phyloP scores from a whole-genome alignment of 2,329 filamentous ascomycete species.

The Colletotrichum lentis region DNA sequence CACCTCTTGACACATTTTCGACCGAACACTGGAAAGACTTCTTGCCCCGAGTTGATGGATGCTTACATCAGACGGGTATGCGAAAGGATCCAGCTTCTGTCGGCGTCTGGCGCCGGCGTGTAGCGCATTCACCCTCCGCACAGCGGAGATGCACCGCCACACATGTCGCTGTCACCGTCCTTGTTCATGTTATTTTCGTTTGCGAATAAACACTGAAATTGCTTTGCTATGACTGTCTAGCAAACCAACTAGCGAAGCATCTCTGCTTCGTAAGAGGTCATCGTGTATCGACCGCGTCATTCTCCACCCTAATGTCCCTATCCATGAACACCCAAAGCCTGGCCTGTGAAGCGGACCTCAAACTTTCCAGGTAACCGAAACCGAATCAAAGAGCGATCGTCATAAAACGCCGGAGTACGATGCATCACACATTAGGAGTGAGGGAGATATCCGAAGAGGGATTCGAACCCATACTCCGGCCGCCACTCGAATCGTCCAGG shows the following conservation, averaged over 20 bases:
- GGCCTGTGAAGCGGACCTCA: constrained; percentile 21
- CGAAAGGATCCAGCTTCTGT: neutral
- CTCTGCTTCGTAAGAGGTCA: neutral
- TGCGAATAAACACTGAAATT: neutral
- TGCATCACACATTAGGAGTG: constrained; percentile 33
- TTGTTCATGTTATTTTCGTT: too few relatives aligned
- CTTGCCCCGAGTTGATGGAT: too few relatives aligned
- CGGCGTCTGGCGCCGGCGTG: neutral
- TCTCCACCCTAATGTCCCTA: neutral
- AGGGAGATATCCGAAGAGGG: constrained; percentile 5
- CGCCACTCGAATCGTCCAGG: neutral
- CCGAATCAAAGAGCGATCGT: constrained; percentile 12
- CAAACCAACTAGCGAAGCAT: constrained; percentile 12
- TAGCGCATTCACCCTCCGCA: neutral
- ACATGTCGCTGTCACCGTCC: neutral
- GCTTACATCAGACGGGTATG: too few relatives aligned
- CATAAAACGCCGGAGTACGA: constrained; percentile 34
- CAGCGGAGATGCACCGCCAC: neutral
- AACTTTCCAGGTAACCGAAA: constrained; percentile 30
- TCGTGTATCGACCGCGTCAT: neutral
- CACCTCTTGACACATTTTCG: neutral
- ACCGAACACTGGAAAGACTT: neutral
- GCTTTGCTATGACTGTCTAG: constrained; percentile 18
- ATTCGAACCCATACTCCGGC: neutral
- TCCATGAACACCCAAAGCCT: constrained; percentile 21